phyloP scores from a whole-genome alignment of 2,329 filamentous ascomycete genomes.

The Colletotrichum sp. region DNA sequence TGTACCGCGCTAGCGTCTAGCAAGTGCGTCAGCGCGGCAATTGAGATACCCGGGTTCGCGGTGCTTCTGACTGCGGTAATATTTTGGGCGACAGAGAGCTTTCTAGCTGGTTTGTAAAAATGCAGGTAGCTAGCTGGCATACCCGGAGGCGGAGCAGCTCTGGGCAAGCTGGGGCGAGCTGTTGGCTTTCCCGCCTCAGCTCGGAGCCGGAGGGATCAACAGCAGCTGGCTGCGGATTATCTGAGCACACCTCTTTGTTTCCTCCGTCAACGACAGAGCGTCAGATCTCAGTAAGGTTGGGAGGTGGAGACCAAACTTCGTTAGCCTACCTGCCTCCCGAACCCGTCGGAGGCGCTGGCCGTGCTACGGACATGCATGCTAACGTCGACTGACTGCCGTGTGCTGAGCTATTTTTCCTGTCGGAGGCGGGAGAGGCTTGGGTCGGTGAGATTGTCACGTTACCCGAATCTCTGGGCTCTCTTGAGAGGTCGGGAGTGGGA shows the following conservation, averaged over 20 bases:
- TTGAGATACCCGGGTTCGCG: neutral
- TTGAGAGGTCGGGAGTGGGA: neutral
- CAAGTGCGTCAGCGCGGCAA: neutral
- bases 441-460: neutral
- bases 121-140: neutral
- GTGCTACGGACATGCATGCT: neutral
- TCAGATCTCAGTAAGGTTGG: neutral
- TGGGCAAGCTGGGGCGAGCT: neutral
- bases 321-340: neutral
- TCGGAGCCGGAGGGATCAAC: neutral
- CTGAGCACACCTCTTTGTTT: neutral
- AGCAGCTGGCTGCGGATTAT: neutral
- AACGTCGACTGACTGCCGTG: neutral
- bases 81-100: neutral
- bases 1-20: neutral
- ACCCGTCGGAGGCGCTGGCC: neutral
- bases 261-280: rapidly evolving
- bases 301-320: neutral
- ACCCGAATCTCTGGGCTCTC: rapidly evolving
- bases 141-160: neutral
- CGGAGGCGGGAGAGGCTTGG: neutral
- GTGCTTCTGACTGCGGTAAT: neutral
- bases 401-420: neutral
- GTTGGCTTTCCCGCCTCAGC: neutral
- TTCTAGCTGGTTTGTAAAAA: neutral